Conservation (phyloP, 495 filamentous ascomycete genomes). For the Hypoxylon perforatum region DNA sequence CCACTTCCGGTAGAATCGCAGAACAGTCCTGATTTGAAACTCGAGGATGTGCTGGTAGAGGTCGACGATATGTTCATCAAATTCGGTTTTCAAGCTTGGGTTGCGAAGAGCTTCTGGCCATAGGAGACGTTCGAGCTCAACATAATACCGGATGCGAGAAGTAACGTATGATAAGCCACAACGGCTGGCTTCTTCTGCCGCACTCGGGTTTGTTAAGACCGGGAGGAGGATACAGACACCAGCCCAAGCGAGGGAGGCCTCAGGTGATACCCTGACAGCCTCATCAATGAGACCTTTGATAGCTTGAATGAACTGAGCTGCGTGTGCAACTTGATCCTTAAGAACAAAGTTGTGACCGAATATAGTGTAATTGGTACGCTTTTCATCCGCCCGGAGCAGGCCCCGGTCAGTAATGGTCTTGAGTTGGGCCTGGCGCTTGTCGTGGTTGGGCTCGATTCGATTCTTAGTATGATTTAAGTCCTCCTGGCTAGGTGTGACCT, state of each 20-base stretch:
- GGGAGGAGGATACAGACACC: conserved; percentile 43
- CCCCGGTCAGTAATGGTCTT: too few relatives aligned
- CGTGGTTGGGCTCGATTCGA: too few relatives aligned
- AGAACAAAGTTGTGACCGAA: too few relatives aligned
- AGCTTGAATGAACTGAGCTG: too few relatives aligned
- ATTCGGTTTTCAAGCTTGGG: conserved; percentile 4
- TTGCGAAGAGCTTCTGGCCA: neutral
- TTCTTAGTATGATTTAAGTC: too few relatives aligned
- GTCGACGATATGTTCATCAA: conserved; percentile 19
- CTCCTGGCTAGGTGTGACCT: too few relatives aligned
- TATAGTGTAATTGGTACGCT: too few relatives aligned
- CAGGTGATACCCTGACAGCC: conserved; percentile 36
- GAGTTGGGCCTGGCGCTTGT: too few relatives aligned
- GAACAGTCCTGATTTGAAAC: conserved; percentile 42
- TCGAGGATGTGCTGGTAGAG: conserved; percentile 43
- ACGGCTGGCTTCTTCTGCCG: conserved; percentile 36
- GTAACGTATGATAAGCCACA: conserved; percentile 45
- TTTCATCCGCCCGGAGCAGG: too few relatives aligned
- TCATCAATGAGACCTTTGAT: conserved; percentile 7
- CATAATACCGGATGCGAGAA: conserved; percentile 39
- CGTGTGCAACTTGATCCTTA: too few relatives aligned
- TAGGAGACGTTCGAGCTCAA: conserved; percentile 35
- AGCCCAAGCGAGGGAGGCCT: conserved; percentile 42
- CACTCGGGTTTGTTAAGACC: conserved; percentile 38
- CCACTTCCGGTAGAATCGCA: conserved; percentile 34